A percentile compares a stretch with the other conserved stretches of the same genome.
Evolutionary conservation across 371 early-diverging fungal species (phyloP).

Genomic region (Actinomortierella wolfii): DNA sequence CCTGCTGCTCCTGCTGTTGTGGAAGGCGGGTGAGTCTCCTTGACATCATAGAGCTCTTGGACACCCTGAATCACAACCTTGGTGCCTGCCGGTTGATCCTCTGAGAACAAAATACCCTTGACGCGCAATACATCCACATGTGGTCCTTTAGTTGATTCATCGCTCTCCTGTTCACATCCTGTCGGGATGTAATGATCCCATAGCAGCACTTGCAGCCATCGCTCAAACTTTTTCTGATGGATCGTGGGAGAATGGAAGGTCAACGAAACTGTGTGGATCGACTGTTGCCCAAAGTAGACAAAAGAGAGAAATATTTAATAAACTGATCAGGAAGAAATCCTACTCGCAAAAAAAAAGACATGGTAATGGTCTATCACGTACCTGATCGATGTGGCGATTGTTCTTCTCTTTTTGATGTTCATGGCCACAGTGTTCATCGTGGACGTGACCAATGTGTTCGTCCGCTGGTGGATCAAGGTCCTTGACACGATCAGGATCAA

Average conservation of each 20-base stretch:
- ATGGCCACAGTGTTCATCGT: conserved; percentile 55
- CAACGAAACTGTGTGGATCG: conserved; percentile 55
- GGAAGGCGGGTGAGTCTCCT: conserved; percentile 41
- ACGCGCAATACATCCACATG: conserved; percentile 74
- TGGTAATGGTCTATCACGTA: no score
- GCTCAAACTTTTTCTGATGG: conserved; percentile 58
- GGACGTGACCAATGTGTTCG: conserved; percentile 22
- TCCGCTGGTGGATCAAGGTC: conserved; percentile 32
- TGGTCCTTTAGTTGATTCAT: conserved; percentile 10
- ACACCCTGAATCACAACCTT: conserved; percentile 86
- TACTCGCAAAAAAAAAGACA: no score
- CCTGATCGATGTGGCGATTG: conserved; percentile 25
- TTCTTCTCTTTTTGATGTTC: conserved; percentile 48
- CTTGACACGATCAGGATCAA: conserved; percentile 36
- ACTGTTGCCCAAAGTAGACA: conserved; percentile 35
- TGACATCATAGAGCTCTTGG: conserved; percentile 90
- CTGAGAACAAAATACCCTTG: conserved; percentile 77
- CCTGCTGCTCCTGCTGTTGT: background rate
- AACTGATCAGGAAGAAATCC: no score
- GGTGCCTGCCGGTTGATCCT: conserved; percentile 48
- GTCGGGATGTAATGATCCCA: conserved; percentile 83
- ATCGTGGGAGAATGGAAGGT: conserved; percentile 42
- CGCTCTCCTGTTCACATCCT: background rate
- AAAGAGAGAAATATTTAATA: background rate
- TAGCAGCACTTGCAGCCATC: conserved; percentile 88